A percentile compares a stretch with the other conserved stretches of the same genome.
Conservation (phyloP, 805 yeast genomes). For the Kluyveromyces starmeri region DNA sequence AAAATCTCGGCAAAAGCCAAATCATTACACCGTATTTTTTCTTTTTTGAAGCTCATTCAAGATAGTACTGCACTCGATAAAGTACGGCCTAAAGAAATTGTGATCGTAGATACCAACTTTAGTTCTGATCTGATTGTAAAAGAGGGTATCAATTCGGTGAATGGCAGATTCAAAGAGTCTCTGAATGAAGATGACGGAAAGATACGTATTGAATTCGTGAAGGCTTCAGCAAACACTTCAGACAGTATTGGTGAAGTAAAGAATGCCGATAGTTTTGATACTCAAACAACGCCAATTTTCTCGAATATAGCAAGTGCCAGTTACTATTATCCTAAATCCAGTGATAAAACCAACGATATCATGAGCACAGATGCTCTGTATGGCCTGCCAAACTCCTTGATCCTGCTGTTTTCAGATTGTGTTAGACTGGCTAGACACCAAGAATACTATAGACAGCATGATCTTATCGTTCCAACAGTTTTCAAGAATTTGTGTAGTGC, state of each 20-base stretch:
- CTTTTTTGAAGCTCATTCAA: conserved; percentile 65
- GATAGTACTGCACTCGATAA: conserved; percentile 49
- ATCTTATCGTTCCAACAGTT: conserved; percentile 17
- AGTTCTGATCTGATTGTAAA: not conserved
- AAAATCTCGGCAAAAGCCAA: conserved; percentile 67
- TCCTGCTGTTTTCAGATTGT: conserved; percentile 62
- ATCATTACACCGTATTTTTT: conserved; percentile 67
- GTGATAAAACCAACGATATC: conserved; percentile 44
- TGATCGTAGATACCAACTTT: conserved; percentile 3
- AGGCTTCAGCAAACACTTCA: not conserved
- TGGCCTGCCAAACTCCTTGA: conserved; percentile 76
- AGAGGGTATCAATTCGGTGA: conserved; percentile 10
- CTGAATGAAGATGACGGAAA: conserved; percentile 39
- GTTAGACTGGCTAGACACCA: conserved; percentile 59
- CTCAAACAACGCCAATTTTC: conserved; percentile 30
- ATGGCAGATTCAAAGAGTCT: conserved; percentile 23
- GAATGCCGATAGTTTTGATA: conserved; percentile 5
- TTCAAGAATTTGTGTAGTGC: conserved; percentile 21
- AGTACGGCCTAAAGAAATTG: conserved; percentile 23
- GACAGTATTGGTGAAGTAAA: conserved; percentile 1
- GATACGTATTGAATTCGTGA: conserved; percentile 36
- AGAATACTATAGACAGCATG: conserved; percentile 34
- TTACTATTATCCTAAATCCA: conserved; percentile 26
- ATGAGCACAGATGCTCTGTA: conserved; percentile 73
- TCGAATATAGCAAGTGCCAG: conserved; percentile 35